Evolutionary conservation across 306 rosid species (phyloP).

Genomic region (Quercus cerris): DNA sequence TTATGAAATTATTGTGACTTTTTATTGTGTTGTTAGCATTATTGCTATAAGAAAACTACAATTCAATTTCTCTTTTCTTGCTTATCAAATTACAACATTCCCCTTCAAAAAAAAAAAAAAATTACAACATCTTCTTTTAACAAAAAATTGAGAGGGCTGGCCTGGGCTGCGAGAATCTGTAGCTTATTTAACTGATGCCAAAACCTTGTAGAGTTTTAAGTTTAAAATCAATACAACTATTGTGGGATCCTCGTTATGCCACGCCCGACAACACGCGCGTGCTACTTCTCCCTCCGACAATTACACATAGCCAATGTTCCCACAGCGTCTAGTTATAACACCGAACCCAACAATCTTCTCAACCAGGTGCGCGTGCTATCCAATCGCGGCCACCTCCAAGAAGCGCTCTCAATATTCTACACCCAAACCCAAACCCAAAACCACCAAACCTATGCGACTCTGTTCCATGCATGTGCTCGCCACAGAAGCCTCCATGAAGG

Average conservation of each 20-base stretch:
- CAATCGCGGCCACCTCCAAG: conserved; percentile 40
- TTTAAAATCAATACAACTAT: too few relatives aligned
- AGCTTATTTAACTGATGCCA: too few relatives aligned
- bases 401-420: conserved; percentile 62
- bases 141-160: too few relatives aligned
- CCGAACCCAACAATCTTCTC: conserved; percentile 23
- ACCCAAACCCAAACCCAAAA: conserved; percentile 20
- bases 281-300: conserved; percentile 13
- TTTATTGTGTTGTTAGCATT: too few relatives aligned
- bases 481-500: conserved; percentile 57
- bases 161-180: too few relatives aligned
- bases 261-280: conserved; percentile 14
- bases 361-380: conserved; percentile 35
- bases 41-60: too few relatives aligned
- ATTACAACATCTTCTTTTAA: too few relatives aligned
- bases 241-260: conserved; percentile 12
- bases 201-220: too few relatives aligned
- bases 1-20: too few relatives aligned
- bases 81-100: too few relatives aligned
- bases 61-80: too few relatives aligned
- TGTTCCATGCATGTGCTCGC: conserved; percentile 71
- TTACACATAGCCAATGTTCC: conserved; percentile 13
- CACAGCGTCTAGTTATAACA: conserved; percentile 9
- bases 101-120: too few relatives aligned
- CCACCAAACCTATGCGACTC: conserved; percentile 56